phyloP scores from a whole-genome alignment of 192 early-diverging fungal genomes.

The Backusella liffmaniae region DNA sequence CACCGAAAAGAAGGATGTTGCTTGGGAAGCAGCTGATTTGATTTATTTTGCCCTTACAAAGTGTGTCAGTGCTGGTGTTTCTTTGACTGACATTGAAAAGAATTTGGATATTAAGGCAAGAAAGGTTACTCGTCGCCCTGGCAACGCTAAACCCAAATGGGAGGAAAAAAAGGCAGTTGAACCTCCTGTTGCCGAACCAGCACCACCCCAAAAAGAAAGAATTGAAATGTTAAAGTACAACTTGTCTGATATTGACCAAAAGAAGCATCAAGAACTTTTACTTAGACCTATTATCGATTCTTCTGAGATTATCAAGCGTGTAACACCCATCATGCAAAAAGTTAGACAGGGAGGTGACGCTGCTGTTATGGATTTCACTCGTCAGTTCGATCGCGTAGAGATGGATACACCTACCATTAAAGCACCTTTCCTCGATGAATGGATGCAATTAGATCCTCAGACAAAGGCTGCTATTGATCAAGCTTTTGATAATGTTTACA shows the following conservation, averaged over 20 bases:
- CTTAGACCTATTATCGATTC: conserved; percentile 93
- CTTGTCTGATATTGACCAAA: conserved; percentile 43
- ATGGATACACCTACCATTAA: conserved; percentile 69
- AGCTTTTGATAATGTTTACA: conserved; percentile 89
- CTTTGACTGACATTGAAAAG: conserved; percentile 81
- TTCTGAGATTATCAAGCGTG: conserved; percentile 80
- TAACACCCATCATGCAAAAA: conserved; percentile 86
- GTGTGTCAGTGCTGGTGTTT: conserved; percentile 79
- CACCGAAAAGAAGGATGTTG: conserved; percentile 69
- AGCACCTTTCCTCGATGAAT: conserved; percentile 77
- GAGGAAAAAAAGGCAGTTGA: conserved; percentile 22
- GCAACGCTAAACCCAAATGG: conserved; percentile 92
- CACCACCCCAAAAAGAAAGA: conserved; percentile 44
- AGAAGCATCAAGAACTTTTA: conserved; percentile 63
- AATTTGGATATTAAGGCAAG: conserved; percentile 80
- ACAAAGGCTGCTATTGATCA: conserved; percentile 89
- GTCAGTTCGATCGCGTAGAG: conserved; percentile 87
- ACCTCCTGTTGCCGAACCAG: conserved; percentile 27
- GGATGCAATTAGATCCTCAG: conserved; percentile 52
- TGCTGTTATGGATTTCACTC: conserved; percentile 81
- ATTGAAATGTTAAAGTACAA: conserved; percentile 78
- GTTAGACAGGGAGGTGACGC: conserved; percentile 84
- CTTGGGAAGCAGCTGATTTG: conserved; percentile 94
- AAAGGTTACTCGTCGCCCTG: conserved; percentile 84
- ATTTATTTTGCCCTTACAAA: conserved; percentile 94